Conservation (phyloP, 129 eudicot genomes). For the Gnaphalium uliginosum region DNA sequence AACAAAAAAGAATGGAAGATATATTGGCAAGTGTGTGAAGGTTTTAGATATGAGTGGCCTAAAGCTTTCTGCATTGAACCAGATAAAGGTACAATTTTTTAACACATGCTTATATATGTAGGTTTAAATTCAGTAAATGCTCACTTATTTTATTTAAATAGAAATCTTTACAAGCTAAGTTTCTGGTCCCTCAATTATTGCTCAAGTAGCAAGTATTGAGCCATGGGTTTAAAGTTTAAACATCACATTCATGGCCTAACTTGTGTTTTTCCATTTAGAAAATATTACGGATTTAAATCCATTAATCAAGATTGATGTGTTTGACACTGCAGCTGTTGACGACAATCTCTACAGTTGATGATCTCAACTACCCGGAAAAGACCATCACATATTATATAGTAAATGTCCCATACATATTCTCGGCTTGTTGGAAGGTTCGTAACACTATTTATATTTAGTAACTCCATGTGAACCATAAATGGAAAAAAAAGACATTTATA, state of each 20-base stretch:
- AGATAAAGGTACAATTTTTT: conserved; percentile 50
- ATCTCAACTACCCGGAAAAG: conserved; percentile 79
- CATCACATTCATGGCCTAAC: neutral
- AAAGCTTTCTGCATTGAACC: conserved; percentile 67
- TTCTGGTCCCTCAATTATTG: conserved; percentile 10
- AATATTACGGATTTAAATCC: neutral
- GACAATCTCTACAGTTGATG: conserved; percentile 65
- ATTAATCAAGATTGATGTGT: neutral
- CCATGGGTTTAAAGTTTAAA: neutral
- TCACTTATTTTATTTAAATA: neutral
- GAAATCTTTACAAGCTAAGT: neutral
- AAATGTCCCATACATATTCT: conserved; percentile 65
- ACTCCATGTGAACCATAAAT: neutral
- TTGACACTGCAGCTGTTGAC: conserved; percentile 56
- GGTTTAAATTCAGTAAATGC: neutral
- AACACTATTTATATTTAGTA: neutral
- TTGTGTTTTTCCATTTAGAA: neutral
- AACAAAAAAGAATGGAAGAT: conserved; percentile 54
- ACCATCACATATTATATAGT: conserved; percentile 67
- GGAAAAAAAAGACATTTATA: neutral
- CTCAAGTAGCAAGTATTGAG: neutral
- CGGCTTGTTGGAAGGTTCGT: conserved; percentile 86
- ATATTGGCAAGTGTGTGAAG: conserved; percentile 64
- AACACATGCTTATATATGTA: neutral
- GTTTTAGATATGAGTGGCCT: conserved; percentile 78